Conservation (phyloP, 164 flowering plant genomes). For the Stephania yunnanensis region DNA sequence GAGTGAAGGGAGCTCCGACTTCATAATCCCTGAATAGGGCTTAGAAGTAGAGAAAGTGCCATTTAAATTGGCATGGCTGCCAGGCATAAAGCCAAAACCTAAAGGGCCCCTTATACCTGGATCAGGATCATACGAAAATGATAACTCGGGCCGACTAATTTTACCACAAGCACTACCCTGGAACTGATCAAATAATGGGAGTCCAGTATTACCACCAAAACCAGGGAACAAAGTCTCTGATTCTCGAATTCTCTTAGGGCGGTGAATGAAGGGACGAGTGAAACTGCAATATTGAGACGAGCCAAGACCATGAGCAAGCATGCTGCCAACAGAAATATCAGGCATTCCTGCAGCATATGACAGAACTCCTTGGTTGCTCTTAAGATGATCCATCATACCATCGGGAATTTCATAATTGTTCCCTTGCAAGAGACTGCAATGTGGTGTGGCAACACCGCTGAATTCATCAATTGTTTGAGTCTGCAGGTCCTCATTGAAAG, state of each 20-base stretch:
- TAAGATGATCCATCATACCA: constrained; percentile 44
- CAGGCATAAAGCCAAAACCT: constrained; percentile 29
- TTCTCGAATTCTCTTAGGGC: constrained; percentile 51
- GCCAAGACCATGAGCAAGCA: constrained; percentile 36
- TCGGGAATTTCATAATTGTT: constrained; percentile 48
- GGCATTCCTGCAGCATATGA: constrained; percentile 39
- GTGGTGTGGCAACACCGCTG: constrained; percentile 25
- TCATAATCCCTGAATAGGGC: constrained; percentile 58
- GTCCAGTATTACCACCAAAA: constrained; percentile 23
- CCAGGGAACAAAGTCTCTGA: constrained; percentile 31
- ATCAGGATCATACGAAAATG: constrained; percentile 35
- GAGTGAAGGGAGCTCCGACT: constrained; percentile 99
- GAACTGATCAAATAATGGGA: constrained; percentile 34
- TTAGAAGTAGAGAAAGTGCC: constrained; percentile 84
- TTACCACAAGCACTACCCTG: constrained; percentile 35
- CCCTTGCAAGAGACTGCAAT: constrained; percentile 35
- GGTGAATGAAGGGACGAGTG: constrained; percentile 30
- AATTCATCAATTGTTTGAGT: constrained; percentile 27
- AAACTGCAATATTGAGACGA: constrained; percentile 38
- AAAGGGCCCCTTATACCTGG: constrained; percentile 14
- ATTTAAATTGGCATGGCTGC: constrained; percentile 76
- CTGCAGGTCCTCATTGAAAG: constrained; percentile 41
- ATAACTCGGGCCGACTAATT: constrained; percentile 32
- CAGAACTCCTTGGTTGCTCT: constrained; percentile 33
- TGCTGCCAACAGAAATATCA: constrained; percentile 38